phyloP scores from a whole-genome alignment of 202 grass and related monocot genomes.

The Saccharum hybrid region DNA sequence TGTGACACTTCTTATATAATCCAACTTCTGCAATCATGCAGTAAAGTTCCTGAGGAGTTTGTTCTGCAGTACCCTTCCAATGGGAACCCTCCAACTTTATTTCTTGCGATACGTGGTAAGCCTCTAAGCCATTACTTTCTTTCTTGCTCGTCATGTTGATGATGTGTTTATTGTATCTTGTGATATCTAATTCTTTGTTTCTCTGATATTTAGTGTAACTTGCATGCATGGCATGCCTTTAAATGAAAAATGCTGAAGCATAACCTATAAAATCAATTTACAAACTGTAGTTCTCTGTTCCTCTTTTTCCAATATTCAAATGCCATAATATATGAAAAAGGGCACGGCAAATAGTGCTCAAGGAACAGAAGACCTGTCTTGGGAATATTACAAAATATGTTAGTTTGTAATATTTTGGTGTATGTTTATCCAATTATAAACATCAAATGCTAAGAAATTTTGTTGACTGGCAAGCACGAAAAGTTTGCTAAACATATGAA shows the following conservation, averaged over 20 bases:
- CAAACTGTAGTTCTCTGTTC: background rate
- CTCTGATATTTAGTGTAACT: background rate
- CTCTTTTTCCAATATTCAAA: conserved; percentile 27
- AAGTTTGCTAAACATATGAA: conserved; percentile 9
- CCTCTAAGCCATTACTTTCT: background rate
- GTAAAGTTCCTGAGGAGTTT: conserved; percentile 94
- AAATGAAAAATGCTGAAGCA: conserved; percentile 31
- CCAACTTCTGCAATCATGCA: conserved; percentile 55
- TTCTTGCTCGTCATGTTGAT: conserved; percentile 25
- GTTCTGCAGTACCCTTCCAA: conserved; percentile 95
- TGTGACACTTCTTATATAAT: conserved; percentile 40
- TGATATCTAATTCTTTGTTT: conserved; percentile 10
- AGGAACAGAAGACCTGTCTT: background rate
- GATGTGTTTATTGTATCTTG: background rate
- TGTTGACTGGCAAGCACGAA: conserved; percentile 17
- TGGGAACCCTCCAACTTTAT: conserved; percentile 93
- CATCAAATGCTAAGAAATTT: conserved; percentile 8
- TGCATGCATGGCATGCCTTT: background rate
- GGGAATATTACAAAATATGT: conserved; percentile 4
- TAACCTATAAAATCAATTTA: conserved; percentile 26
- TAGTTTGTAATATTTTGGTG: conserved; percentile 14
- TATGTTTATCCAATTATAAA: conserved; percentile 35
- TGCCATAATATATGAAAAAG: conserved; percentile 24
- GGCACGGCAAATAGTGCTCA: background rate
- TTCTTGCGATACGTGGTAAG: conserved; percentile 84